phyloP scores from a whole-genome alignment of 202 grass and related monocot genomes.

The Digitaria exilis region DNA sequence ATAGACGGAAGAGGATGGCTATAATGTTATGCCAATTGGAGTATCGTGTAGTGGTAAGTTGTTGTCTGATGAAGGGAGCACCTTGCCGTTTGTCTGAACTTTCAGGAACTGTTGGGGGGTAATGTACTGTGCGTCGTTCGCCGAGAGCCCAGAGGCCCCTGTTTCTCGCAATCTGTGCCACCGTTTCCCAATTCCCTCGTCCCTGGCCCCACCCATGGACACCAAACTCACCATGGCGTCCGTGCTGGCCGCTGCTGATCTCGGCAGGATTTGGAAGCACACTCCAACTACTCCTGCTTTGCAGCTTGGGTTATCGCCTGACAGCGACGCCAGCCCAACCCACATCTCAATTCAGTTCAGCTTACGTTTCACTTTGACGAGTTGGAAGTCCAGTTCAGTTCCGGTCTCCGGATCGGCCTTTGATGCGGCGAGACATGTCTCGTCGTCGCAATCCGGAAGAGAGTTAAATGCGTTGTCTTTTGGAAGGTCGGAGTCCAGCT shows the following conservation, averaged over 20 bases:
- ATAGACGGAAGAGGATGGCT: background rate
- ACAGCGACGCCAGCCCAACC: background rate
- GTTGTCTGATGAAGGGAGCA: background rate
- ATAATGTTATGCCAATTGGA: background rate
- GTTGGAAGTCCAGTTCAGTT: background rate
- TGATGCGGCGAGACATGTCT: background rate
- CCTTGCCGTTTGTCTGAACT: background rate
- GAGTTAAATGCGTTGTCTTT: background rate
- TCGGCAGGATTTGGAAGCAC: background rate
- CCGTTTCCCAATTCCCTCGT: background rate
- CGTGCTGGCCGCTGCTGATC: background rate
- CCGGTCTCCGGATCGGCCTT: background rate
- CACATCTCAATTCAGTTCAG: background rate
- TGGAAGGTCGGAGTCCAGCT: background rate
- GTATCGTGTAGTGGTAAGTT: background rate
- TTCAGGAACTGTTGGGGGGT: background rate
- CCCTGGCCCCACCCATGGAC: background rate
- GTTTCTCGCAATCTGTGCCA: slow-evolving; percentile 6
- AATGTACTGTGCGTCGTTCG: background rate
- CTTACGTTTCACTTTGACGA: too few relatives aligned
- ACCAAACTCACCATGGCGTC: background rate
- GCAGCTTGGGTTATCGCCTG: background rate
- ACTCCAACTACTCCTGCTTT: background rate
- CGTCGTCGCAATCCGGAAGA: background rate
- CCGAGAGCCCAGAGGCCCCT: background rate